Percentiles rank a stretch among this genome's conserved stretches.
phyloP scores from a whole-genome alignment of 305 asterid genomes.

The Solanum hybrid region DNA sequence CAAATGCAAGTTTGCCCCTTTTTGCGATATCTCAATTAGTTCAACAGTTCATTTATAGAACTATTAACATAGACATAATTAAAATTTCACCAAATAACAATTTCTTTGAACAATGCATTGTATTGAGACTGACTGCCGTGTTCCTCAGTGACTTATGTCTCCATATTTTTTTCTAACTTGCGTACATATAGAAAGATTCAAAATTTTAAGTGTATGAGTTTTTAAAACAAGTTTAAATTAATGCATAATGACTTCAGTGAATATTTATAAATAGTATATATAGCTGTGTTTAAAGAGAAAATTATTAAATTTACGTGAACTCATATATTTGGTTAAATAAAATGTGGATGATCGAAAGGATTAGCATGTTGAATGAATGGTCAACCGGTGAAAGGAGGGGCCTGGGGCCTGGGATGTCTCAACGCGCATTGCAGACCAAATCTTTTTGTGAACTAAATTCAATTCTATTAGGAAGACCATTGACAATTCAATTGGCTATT shows the following conservation, averaged over 20 bases:
- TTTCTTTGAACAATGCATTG: neutral
- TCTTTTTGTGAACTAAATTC: neutral
- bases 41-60: neutral
- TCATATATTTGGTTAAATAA: neutral
- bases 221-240: neutral
- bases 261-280: too few relatives aligned
- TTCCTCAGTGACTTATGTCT: neutral
- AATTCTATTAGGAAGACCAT: neutral
- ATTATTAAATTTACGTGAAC: too few relatives aligned
- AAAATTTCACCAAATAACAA: neutral
- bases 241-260: too few relatives aligned
- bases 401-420: neutral
- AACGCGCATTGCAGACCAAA: neutral
- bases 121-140: neutral
- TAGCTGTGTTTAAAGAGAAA: too few relatives aligned
- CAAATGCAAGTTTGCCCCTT: neutral
- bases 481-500: neutral
- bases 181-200: neutral
- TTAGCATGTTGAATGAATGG: neutral
- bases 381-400: neutral
- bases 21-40: neutral
- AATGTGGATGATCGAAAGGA: neutral
- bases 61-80: neutral
- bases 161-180: neutral
- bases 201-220: neutral